Evolutionary conservation across 495 filamentous ascomycete genomes (phyloP), one percentile per base, ranked within the genome.

Genomic region (Neurospora sublineolata): DNA sequence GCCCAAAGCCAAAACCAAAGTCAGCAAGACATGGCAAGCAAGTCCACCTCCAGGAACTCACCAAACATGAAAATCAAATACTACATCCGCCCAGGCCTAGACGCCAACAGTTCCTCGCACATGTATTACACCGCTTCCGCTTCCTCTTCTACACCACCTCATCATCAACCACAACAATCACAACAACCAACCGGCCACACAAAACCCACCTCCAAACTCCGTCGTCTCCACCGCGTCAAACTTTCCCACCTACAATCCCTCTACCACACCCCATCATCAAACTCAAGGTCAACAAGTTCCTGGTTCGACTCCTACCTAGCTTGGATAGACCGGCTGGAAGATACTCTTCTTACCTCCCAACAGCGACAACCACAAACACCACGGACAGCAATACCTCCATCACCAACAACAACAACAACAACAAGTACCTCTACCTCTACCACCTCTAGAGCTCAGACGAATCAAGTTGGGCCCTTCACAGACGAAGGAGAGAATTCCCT

Each of bases 301-400:
- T 75, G 74, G 74, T 72, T 73, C 20, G 69, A 75, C 10, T 46
- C 69, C 0, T 75, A 71, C 10, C 44, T 73, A 5, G 74, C 73
- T 40, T 75, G 74, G 74, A 69, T 58, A 4, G 72, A 73, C 39
- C 67, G 74, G 0, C 12, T 67, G 2, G 69, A 75, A 3, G 68
- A 58, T 8, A 69, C 68, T 0, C 30, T 46, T 41, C 0, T n/a
- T n/a, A n/a, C n/a, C n/a, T n/a, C 4, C 11, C 14, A 30, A 37
- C 20, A 67, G 27, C 27, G 12, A 16, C 37, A 23, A 44, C 41
- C 2, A 58, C 20, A 27, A 27, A 52, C 44, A 2, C 33, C 14
- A 30, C 0, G 33, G 0, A 38, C 68, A 18, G 52, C 42, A 1
- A 8, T 14, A 14, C 2, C 27, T 18, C 7, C 36, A 20, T 20